A percentile compares a stretch with the other conserved stretches of the same genome.
Conservation (phyloP, 192 early-diverging fungal genomes). For the Coemansia sp. region DNA sequence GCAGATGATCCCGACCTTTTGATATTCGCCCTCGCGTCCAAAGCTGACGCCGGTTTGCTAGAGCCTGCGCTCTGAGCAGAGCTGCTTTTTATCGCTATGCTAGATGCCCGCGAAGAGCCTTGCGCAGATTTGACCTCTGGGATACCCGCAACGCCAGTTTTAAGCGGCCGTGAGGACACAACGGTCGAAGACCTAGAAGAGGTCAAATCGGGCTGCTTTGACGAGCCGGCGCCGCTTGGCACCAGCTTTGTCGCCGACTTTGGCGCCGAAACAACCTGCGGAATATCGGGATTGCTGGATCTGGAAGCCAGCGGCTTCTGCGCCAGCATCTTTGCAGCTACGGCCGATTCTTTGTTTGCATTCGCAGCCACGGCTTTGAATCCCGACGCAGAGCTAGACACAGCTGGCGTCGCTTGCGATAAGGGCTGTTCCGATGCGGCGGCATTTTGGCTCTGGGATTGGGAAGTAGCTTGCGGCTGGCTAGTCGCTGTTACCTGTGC, state of each 20-base stretch:
- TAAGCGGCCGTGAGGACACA: background rate
- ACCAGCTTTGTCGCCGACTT: background rate
- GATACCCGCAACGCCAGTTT: background rate
- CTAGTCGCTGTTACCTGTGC: background rate
- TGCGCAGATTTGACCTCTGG: background rate
- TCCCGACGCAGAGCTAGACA: too few relatives aligned
- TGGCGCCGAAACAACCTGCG: constrained; percentile 1
- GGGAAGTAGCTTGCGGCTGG: background rate
- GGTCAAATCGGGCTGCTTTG: too few relatives aligned
- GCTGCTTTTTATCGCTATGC: background rate
- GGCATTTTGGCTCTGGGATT: background rate
- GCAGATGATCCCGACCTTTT: background rate
- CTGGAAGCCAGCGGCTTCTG: background rate
- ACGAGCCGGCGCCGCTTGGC: background rate
- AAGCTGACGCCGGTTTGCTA: background rate
- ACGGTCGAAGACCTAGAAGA: background rate
- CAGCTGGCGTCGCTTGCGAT: too few relatives aligned
- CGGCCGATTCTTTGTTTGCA: background rate
- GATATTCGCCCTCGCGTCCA: background rate
- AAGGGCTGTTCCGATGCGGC: too few relatives aligned
- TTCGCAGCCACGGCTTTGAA: background rate
- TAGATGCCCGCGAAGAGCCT: background rate
- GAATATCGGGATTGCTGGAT: background rate
- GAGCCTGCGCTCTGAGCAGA: background rate
- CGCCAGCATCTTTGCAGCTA: background rate